Evolutionary conservation across 2,329 filamentous ascomycete species (phyloP).

Genomic region (Colletotrichum navitas): DNA sequence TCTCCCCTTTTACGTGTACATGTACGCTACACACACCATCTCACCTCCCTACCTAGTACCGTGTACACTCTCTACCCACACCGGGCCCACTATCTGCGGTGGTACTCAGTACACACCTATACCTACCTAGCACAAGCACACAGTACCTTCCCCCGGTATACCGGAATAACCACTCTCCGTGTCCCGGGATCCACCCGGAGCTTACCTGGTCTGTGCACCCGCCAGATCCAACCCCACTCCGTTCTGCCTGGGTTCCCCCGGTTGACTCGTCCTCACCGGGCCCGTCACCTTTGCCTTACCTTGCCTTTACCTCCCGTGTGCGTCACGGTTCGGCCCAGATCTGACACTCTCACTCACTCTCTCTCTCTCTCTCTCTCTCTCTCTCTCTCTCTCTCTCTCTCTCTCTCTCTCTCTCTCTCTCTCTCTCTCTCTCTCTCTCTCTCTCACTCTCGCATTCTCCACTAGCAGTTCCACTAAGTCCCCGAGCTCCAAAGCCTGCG

Average conservation of each 20-base stretch:
- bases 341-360: not conserved
- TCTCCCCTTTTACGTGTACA: not conserved
- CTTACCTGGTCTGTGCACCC: constrained; percentile 27
- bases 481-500: constrained; percentile 28
- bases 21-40: too few species aligned
- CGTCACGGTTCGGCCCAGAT: constrained; percentile 31
- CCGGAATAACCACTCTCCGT: constrained; percentile 15
- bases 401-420: constrained; percentile 19
- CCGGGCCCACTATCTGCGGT: too few species aligned
- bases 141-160: too few species aligned
- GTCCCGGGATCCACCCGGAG: not conserved
- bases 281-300: constrained; percentile 24
- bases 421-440: not conserved
- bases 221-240: constrained; percentile 27
- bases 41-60: not conserved
- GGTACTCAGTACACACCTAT: not conserved
- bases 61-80: too few species aligned
- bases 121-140: too few species aligned
- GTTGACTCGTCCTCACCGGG: constrained; percentile 17
- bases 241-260: constrained; percentile 16
- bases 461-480: not conserved
- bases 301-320: constrained; percentile 20
- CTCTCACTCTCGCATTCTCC: constrained; percentile 18
- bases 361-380: constrained; percentile 4
- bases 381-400: not conserved